A percentile compares a stretch with the other conserved stretches of the same genome.
These are phyloP conservation scores for Albatrellus ellisii DNA, from an alignment of 768 basidiomycete species.

Conservation along the genomic window DNA sequence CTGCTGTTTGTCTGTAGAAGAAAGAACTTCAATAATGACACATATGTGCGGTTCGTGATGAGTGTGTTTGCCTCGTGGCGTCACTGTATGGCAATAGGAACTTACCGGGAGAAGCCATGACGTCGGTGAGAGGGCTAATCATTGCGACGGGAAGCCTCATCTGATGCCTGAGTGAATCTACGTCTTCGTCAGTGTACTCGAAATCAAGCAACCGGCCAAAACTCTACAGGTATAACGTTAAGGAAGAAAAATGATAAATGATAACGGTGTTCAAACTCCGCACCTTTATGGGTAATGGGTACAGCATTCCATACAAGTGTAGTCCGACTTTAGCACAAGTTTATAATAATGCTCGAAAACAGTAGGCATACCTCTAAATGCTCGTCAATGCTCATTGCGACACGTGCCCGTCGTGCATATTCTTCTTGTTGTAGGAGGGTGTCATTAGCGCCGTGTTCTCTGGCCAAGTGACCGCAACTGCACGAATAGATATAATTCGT, in stretches of 20 bases:
- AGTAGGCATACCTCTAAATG: constrained; percentile 50
- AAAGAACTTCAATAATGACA: constrained; percentile 3
- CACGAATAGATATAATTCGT: constrained; percentile 46
- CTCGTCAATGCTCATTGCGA: constrained; percentile 74
- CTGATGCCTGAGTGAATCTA: constrained; percentile 55
- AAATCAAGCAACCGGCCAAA: constrained; percentile 70
- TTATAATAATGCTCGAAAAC: not conserved
- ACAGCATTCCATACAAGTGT: not conserved
- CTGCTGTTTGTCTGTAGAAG: constrained; percentile 12
- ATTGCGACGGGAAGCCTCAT: constrained; percentile 43
- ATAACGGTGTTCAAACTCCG: constrained; percentile 11
- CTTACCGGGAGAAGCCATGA: constrained; percentile 41
- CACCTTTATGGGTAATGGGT: constrained; percentile 6
- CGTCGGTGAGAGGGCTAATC: constrained; percentile 32
- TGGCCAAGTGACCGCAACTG: constrained; percentile 53
- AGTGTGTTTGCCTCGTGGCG: constrained; percentile 13
- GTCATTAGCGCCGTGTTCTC: constrained; percentile 56
- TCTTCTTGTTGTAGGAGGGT: constrained; percentile 42
- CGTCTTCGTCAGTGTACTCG: constrained; percentile 56
- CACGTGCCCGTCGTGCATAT: constrained; percentile 56
- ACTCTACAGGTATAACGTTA: constrained; percentile 34
- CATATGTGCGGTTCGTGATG: constrained; percentile 8
- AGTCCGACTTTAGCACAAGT: constrained; percentile 4
- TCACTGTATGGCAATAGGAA: constrained; percentile 7
- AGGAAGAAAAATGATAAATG: constrained; percentile 2